These are phyloP conservation scores for Penicilliopsis zonata DNA, from an alignment of 495 filamentous ascomycete genomes.

Conservation along the genomic window DNA sequence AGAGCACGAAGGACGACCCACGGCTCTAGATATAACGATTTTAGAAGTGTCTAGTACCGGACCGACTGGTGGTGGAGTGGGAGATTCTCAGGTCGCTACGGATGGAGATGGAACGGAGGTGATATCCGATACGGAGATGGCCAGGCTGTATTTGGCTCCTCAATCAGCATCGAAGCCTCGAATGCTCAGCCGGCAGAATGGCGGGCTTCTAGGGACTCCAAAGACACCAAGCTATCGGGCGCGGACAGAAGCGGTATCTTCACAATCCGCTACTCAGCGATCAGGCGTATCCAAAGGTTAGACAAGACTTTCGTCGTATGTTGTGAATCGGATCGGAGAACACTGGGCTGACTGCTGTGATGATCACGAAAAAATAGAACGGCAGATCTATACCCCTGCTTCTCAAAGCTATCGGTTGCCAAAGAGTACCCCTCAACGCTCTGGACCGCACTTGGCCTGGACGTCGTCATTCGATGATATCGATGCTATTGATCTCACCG, in stretches of 20 bases:
- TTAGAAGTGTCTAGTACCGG: constrained; percentile 2
- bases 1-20: constrained; percentile 6
- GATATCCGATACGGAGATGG: constrained; percentile 36
- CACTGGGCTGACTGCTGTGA: too few species aligned
- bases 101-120: constrained; percentile 14
- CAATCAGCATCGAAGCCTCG: constrained; percentile 39
- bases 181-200: constrained; percentile 24
- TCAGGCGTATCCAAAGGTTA: constrained; percentile 13
- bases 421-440: constrained; percentile 12
- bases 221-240: constrained; percentile 5
- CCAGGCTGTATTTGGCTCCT: constrained; percentile 39
- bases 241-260: constrained; percentile 11
- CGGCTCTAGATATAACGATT: constrained; percentile 1
- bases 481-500: constrained; percentile 64
- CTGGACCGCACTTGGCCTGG: constrained; percentile 9
- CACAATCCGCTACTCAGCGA: constrained; percentile 12
- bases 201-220: constrained; percentile 7
- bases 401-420: constrained; percentile 10
- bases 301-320: too few species aligned
- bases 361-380: too few species aligned
- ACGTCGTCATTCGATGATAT: constrained; percentile 22
- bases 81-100: constrained; percentile 4
- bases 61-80: constrained; percentile 2
- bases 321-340: too few species aligned
- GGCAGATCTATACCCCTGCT: constrained; percentile 9